Base-by-base conservation (phyloP, 768 basidiomycete genomes). In the Pulveroboletus ravenelii region DNA sequence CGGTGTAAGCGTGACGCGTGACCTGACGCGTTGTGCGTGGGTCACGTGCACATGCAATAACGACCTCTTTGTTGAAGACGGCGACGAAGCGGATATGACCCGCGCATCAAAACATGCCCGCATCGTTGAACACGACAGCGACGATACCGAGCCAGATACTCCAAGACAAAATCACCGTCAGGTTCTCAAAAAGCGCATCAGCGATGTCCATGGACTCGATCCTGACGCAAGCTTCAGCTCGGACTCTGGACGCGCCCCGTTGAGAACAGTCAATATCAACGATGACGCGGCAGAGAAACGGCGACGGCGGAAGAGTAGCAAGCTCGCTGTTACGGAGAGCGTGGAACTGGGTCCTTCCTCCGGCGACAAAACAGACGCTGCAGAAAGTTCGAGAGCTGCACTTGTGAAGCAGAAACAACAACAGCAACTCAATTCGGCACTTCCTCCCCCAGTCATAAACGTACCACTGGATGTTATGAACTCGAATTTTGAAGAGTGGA, bases 401-500 rank as follows among this genome's bases (percentile, higher is more conserved):
- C 65, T 64, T 2, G 72, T 73, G 14, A 81, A 78, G 58, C 79
- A 80, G 68, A 85, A 83, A 51, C 75, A 74, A 44, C 75, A 74
- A 57, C 73, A 82, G 45, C 78, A 82, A 41, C 73, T 87, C 35
- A 79, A 76, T 52, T 78, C 83, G 23, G 79, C 85, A 3, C 77
- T 78, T 34, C 73, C 75, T 34, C 74, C 81, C 8, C 81, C 81
- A 3, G 64, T 64, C 31, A 79, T 83, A 25, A 77, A 84, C 38
- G 79, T 85, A 17, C 77, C 86, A 0, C 70, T 85, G 57, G 89
- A 94, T 56, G 79, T 93, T n/a, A 89, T 90, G 81, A 90, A 78
- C 70, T 87, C 84, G 35, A 96, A 93, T 60, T 96, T 87, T 62
- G 96, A 99, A 67, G 93, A 98, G 69, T 98, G 96, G 96, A 98